Evolutionary conservation across 306 rosid species (phyloP).

Genomic region (Cicer bijugum): DNA sequence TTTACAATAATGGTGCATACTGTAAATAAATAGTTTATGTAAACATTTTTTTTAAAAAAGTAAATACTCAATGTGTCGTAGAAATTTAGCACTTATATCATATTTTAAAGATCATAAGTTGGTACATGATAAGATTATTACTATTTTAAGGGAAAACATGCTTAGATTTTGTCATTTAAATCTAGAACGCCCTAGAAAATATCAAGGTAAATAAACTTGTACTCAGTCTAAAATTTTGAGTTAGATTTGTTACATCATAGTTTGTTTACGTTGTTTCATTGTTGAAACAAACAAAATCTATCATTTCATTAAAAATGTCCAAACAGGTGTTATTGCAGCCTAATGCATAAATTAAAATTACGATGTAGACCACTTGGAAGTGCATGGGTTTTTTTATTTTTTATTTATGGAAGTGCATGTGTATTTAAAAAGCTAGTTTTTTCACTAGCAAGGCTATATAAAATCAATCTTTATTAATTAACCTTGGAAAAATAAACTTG

Average conservation of each 20-base stretch:
- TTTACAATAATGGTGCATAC: too few species aligned
- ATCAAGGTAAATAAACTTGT: not conserved
- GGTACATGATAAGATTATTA: not conserved
- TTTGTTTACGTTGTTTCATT: not conserved
- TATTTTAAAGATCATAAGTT: not conserved
- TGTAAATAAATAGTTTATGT: too few species aligned
- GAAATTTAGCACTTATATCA: too few species aligned
- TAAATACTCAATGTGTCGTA: too few species aligned
- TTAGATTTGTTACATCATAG: too few species aligned
- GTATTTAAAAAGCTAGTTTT: not conserved
- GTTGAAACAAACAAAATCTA: not conserved
- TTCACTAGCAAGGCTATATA: not conserved
- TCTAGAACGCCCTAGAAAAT: too few species aligned
- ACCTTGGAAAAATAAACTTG: slow-evolving; percentile 61
- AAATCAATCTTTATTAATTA: slow-evolving; percentile 30
- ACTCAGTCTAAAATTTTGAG: not conserved
- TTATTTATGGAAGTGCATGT: too few species aligned
- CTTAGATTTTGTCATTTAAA: not conserved
- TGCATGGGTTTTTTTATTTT: not conserved
- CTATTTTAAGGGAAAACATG: not conserved
- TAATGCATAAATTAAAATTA: slow-evolving; percentile 8
- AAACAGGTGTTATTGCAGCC: not conserved
- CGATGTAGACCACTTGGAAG: slow-evolving; percentile 1
- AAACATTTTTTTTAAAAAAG: too few species aligned
- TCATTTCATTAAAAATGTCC: not conserved